A percentile compares a stretch with the other conserved stretches of the same genome.
Evolutionary conservation across 176 grass and related monocot species (phyloP).

Genomic region (Oryza coarctata): DNA sequence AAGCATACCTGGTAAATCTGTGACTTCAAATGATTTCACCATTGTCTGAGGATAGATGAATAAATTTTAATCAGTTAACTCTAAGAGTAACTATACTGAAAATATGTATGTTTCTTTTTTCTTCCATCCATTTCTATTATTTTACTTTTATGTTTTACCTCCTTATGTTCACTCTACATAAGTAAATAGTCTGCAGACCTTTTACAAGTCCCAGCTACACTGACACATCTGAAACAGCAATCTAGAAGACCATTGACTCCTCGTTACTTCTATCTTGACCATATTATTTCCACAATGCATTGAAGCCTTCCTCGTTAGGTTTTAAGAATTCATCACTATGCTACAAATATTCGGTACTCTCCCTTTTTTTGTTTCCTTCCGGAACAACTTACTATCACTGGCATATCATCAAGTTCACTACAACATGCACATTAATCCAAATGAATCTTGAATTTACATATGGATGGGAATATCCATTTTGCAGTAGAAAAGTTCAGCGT

Average conservation of each 20-base stretch:
- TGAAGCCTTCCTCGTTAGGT: slow-evolving; percentile 8
- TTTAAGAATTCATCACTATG: slow-evolving; percentile 2
- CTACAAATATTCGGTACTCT: not conserved
- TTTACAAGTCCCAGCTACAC: slow-evolving; percentile 6
- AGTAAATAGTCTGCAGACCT: not conserved
- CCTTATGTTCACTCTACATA: not conserved
- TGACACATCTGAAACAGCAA: not conserved
- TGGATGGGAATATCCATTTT: not conserved
- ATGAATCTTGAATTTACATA: not conserved
- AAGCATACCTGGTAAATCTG: slow-evolving; percentile 81
- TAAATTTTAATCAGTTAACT: slow-evolving; percentile 13
- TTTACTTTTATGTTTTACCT: not conserved
- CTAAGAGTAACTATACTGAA: not conserved
- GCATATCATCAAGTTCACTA: not conserved
- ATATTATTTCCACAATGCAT: not conserved
- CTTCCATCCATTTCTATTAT: not conserved
- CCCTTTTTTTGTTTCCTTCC: not conserved
- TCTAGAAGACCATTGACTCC: not conserved
- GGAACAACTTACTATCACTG: not conserved
- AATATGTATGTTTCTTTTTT: not conserved
- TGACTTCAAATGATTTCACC: slow-evolving; percentile 99
- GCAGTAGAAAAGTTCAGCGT: not conserved
- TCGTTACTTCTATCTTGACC: not conserved
- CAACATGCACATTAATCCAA: not conserved
- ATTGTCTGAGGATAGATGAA: slow-evolving; percentile 67